Evolutionary conservation across 331 rosid species (phyloP).

Genomic region (Quercus phellos): DNA sequence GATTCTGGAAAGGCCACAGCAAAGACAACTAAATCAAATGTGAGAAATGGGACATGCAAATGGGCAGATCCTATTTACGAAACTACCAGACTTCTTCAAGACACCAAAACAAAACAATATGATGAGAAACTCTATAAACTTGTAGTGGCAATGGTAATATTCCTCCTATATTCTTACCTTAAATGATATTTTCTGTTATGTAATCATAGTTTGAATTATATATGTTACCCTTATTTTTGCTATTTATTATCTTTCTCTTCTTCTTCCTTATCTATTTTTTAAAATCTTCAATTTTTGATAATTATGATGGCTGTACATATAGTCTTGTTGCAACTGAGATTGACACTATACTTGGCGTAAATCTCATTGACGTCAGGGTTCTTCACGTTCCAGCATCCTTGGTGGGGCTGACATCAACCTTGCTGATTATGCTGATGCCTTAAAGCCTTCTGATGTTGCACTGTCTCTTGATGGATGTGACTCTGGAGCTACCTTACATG

Average conservation of each 20-base stretch:
- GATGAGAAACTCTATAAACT: slow-evolving; percentile 89
- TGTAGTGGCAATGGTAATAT: slow-evolving; percentile 82
- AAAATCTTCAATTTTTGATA: neutral
- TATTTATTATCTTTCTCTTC: neutral
- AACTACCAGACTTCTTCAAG: slow-evolving; percentile 94
- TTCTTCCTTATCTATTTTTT: neutral
- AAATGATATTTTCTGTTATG: neutral
- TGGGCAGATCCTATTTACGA: slow-evolving; percentile 98
- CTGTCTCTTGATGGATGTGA: slow-evolving; percentile 83
- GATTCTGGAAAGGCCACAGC: slow-evolving; percentile 86
- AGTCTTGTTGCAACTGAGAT: slow-evolving; percentile 14
- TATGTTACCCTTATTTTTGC: neutral
- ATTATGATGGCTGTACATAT: neutral
- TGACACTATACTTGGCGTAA: slow-evolving; percentile 32
- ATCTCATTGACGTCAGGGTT: slow-evolving; percentile 58
- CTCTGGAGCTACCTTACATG: slow-evolving; percentile 75
- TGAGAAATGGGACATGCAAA: slow-evolving; percentile 94
- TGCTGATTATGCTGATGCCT: slow-evolving; percentile 89
- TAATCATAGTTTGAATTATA: neutral
- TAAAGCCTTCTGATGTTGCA: slow-evolving; percentile 70
- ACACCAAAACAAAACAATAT: slow-evolving; percentile 70
- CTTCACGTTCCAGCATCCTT: slow-evolving; percentile 91
- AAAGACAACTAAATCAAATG: slow-evolving; percentile 96
- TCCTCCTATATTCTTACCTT: slow-evolving; percentile 24
- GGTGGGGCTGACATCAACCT: slow-evolving; percentile 86